phyloP scores from a whole-genome alignment of 106 monocot genomes.

The Dioscorea dumetorum region DNA sequence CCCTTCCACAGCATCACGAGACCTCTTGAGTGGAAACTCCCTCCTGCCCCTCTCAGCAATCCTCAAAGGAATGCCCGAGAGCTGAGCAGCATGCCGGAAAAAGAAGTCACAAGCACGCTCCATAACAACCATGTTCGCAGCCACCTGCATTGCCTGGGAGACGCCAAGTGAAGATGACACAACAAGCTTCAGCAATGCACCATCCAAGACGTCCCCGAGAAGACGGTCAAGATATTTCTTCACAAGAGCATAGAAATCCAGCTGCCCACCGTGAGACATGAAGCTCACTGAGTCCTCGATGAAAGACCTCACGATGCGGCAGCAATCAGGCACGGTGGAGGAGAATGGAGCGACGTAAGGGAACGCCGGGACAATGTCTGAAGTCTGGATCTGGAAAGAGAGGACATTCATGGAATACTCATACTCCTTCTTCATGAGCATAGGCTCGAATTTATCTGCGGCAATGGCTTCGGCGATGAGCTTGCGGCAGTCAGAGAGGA shows the following conservation, averaged over 20 bases:
- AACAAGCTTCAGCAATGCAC: slow-evolving; percentile 56
- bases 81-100: slow-evolving; percentile 80
- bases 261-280: slow-evolving; percentile 88
- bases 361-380: slow-evolving; percentile 88
- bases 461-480: slow-evolving; percentile 75
- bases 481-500: slow-evolving; percentile 82
- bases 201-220: slow-evolving; percentile 70
- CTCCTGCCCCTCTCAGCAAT: slow-evolving; percentile 53
- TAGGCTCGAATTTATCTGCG: slow-evolving; percentile 80
- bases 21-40: slow-evolving; percentile 74
- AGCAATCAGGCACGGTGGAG: slow-evolving; percentile 75
- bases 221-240: slow-evolving; percentile 85
- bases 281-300: slow-evolving; percentile 94
- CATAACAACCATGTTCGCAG: slow-evolving; percentile 87
- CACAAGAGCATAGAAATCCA: slow-evolving; percentile 67
- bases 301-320: slow-evolving; percentile 89
- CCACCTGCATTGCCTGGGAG: slow-evolving; percentile 93
- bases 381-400: slow-evolving; percentile 84
- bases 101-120: slow-evolving; percentile 97
- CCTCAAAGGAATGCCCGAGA: slow-evolving; percentile 75
- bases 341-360: slow-evolving; percentile 93
- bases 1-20: slow-evolving; percentile 67
- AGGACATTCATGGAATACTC: slow-evolving; percentile 99
- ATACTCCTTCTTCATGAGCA: slow-evolving; percentile 99
- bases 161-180: slow-evolving; percentile 49